Conservation (phyloP, 441 rosid genomes). For the Eruca vesicaria region DNA sequence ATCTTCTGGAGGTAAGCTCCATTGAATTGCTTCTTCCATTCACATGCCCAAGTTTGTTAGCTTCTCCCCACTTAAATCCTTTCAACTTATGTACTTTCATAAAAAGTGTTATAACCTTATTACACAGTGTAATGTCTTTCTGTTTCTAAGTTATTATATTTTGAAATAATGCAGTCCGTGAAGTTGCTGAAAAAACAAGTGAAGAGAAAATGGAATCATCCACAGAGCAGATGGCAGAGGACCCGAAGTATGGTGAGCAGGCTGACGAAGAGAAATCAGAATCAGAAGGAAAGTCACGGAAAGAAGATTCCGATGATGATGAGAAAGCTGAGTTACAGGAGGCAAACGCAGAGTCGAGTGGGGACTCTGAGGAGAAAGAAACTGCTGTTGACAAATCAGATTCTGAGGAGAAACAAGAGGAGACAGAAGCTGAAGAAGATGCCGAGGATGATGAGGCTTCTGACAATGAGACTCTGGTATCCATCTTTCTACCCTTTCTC, state of each 20-base stretch:
- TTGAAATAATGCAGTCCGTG: slow-evolving; percentile 46
- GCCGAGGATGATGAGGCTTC: slow-evolving; percentile 55
- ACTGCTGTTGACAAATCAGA: slow-evolving; percentile 46
- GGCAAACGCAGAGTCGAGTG: slow-evolving; percentile 44
- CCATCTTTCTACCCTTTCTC: slow-evolving; percentile 8
- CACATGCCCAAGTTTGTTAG: neutral
- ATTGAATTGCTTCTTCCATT: neutral
- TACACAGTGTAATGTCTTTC: neutral
- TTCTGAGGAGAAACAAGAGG: slow-evolving; percentile 45
- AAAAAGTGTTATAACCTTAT: neutral
- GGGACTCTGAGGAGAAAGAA: slow-evolving; percentile 43
- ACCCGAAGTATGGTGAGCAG: slow-evolving; percentile 38
- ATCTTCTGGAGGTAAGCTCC: slow-evolving; percentile 26
- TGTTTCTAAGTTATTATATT: slow-evolving; percentile 8
- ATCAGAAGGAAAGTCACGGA: slow-evolving; percentile 42
- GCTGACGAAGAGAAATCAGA: slow-evolving; percentile 51
- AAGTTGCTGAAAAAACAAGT: slow-evolving; percentile 40
- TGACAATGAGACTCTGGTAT: slow-evolving; percentile 95
- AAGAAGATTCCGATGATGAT: slow-evolving; percentile 36
- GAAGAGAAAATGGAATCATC: slow-evolving; percentile 51
- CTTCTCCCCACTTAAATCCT: neutral
- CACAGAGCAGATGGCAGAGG: slow-evolving; percentile 42
- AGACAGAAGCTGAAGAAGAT: slow-evolving; percentile 29
- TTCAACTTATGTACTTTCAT: slow-evolving; percentile 8
- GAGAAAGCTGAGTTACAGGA: slow-evolving; percentile 36